Base-by-base conservation (phyloP, 2,329 filamentous ascomycete species). In the Dactylellina drechsleri region DNA sequence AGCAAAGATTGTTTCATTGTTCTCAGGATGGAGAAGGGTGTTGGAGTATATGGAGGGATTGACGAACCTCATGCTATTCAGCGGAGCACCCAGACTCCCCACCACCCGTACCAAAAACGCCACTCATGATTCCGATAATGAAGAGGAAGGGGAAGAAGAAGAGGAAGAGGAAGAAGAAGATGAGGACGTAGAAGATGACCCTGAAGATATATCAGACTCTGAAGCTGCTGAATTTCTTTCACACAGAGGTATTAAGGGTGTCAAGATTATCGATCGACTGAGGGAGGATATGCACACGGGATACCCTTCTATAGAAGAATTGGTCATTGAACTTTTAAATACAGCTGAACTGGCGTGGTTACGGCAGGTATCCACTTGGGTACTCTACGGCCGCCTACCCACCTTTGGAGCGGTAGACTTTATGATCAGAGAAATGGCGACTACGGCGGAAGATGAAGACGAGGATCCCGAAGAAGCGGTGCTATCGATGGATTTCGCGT, bases 271-370 rank as follows among this genome's bases (percentile, higher is more conserved):
- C 77, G 87, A 97, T 81, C 87, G 87, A 70, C 83, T 98, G 61
- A 87, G 92, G 36, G 83, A 84, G 13, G 91, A 94, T 82, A 85
- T 92, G 65, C 91, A 92, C 81, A 98, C 94, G 5, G 95, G 95
- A 13, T 98, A 96, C 81, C 85, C 88, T 6, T 93, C 97, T 79
- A 88, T 99, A 66, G 92, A 94, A 80, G 87, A 89, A 70, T 89
- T 91, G 45, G 90, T 92, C 0, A 83, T 88, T 77, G 88, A 90
- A 71, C 83, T 98, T 41, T 86, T 92, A n/a, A 87, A 85, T 13
- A 85, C 92, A 20, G 93, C 93, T 0, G 94, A 99, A 83, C 91
- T 88, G 31, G 91, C 93, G 7, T 99, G 95, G 95, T 84, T 98
- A 80, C 91, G 92, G 81, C 93, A 97, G 80, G 86, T 96, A 10